phyloP scores from a whole-genome alignment of 495 filamentous ascomycete species.

The Neurospora sp. region DNA sequence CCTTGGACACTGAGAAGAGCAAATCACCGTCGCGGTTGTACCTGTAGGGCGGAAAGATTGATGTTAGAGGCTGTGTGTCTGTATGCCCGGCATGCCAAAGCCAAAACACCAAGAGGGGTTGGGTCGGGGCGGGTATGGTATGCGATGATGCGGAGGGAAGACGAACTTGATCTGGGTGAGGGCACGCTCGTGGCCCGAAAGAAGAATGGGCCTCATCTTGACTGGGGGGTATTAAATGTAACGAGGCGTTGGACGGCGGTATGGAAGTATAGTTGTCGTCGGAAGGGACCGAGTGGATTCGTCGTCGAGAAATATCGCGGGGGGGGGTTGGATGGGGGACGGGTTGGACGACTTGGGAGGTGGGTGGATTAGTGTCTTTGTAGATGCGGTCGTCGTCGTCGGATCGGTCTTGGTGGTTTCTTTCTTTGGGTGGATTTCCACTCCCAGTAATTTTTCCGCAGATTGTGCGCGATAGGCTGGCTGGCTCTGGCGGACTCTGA shows the following conservation, averaged over 20 bases:
- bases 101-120: background rate
- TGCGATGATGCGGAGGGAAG: background rate
- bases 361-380: background rate
- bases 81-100: background rate
- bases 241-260: background rate
- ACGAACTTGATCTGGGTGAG: constrained; percentile 91
- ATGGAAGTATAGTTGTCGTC: background rate
- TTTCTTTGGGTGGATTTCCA: constrained; percentile 13
- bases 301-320: constrained; percentile 4
- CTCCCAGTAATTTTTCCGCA: constrained; percentile 23
- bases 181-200: constrained; percentile 96
- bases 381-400: background rate
- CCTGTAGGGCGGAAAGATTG: constrained; percentile 28
- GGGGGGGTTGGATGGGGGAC: background rate
- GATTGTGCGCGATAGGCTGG: constrained; percentile 25
- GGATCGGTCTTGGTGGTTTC: constrained; percentile 4
- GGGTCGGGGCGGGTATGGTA: background rate
- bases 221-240: constrained; percentile 1
- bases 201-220: constrained; percentile 87
- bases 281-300: constrained; percentile 1
- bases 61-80: constrained; percentile 6
- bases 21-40: constrained; percentile 96
- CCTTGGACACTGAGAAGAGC: constrained; percentile 93
- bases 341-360: background rate
- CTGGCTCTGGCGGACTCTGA: background rate